Percentiles rank a stretch among this genome's conserved stretches.
These are phyloP conservation scores for Ophiostoma angusticollis DNA, from an alignment of 2,329 filamentous ascomycete genomes.

Conservation along the genomic window DNA sequence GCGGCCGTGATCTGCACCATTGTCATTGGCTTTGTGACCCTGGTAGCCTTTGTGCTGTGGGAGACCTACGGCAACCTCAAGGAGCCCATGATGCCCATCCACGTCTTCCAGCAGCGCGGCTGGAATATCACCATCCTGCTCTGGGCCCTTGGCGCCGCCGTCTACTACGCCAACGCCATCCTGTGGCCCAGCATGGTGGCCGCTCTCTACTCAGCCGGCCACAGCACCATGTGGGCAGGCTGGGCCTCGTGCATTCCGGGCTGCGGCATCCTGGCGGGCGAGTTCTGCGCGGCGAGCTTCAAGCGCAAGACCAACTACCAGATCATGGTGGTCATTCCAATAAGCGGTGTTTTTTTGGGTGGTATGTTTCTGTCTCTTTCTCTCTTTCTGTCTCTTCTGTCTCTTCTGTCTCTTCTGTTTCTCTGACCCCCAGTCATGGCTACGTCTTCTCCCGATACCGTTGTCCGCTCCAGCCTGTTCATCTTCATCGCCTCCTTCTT, in stretches of 20 bases:
- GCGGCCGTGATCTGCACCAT: constrained; percentile 26
- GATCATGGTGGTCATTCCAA: too few species aligned
- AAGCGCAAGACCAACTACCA: background rate
- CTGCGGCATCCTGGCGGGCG: background rate
- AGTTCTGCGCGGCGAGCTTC: background rate
- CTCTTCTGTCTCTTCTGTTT: constrained; percentile 25
- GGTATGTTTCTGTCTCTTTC: constrained; percentile 23
- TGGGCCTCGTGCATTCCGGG: background rate
- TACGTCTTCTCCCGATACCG: constrained; percentile 13
- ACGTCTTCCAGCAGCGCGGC: constrained; percentile 2
- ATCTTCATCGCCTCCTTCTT: constrained; percentile 18
- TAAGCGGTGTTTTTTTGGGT: too few species aligned
- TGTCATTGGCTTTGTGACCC: constrained; percentile 21
- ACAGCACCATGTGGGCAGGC: background rate
- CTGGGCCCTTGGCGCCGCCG: background rate
- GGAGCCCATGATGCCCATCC: constrained; percentile 6
- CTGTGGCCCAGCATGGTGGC: constrained; percentile 21
- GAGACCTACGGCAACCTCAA: constrained; percentile 22
- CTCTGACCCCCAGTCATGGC: constrained; percentile 14
- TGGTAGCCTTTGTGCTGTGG: constrained; percentile 26
- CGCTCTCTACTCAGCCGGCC: constrained; percentile 14
- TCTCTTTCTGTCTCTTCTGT: constrained; percentile 26
- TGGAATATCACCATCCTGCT: background rate
- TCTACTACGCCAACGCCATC: constrained; percentile 4
- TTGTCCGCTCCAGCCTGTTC: constrained; percentile 12